These are phyloP conservation scores for Pythium scleroteichum DNA, from an alignment of 352 stramenopile species.

Conservation along the genomic window DNA sequence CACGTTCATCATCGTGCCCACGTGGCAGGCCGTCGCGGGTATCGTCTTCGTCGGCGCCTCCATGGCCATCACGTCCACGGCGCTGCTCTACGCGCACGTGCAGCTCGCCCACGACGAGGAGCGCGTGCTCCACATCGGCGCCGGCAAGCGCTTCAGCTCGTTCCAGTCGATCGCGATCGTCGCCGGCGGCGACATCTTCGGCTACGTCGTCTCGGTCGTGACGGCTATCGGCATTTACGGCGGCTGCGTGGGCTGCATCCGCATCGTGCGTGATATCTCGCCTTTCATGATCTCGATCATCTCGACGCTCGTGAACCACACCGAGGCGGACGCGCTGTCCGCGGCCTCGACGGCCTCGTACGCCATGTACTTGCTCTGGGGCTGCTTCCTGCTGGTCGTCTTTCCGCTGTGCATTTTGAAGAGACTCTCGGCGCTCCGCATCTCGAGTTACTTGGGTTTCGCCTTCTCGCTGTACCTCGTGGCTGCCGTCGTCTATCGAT, in stretches of 20 bases:
- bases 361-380: slow-evolving; percentile 53
- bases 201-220: slow-evolving; percentile 64
- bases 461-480: slow-evolving; percentile 67
- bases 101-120: slow-evolving; percentile 51
- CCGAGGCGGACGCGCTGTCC: slow-evolving; percentile 5
- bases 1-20: slow-evolving; percentile 59
- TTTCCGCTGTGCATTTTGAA: slow-evolving; percentile 75
- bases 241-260: slow-evolving; percentile 67
- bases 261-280: slow-evolving; percentile 66
- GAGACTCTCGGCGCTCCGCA: slow-evolving; percentile 60
- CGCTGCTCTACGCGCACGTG: slow-evolving; percentile 60
- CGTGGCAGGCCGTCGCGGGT: slow-evolving; percentile 40
- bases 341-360: slow-evolving; percentile 24
- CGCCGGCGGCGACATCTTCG: slow-evolving; percentile 48
- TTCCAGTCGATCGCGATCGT: slow-evolving; percentile 68
- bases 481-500: slow-evolving; percentile 53
- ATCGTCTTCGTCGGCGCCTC: slow-evolving; percentile 49
- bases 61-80: slow-evolving; percentile 61
- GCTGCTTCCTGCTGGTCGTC: slow-evolving; percentile 49
- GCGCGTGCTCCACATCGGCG: slow-evolving; percentile 41
- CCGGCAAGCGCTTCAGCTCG: slow-evolving; percentile 50
- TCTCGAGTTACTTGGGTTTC: slow-evolving; percentile 75
- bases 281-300: slow-evolving; percentile 56
- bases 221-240: slow-evolving; percentile 72
- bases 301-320: slow-evolving; percentile 4